Evolutionary conservation across 2,329 filamentous ascomycete genomes (phyloP).

Genomic region (Monosporascus sp.): DNA sequence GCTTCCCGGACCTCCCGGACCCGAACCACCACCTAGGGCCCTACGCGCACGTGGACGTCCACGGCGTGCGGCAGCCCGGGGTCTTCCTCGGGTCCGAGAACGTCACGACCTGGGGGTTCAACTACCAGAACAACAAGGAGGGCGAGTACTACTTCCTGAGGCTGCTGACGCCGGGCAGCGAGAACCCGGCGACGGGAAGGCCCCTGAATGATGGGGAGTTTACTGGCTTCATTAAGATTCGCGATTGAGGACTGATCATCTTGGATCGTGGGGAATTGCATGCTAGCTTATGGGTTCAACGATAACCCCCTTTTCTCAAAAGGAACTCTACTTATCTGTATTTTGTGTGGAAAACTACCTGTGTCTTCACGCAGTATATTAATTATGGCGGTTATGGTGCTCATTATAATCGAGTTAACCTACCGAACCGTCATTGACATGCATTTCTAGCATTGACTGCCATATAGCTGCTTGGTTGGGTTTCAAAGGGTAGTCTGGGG

Average conservation of each 20-base stretch:
- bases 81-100: slow-evolving; percentile 15
- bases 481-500: too few relatives aligned
- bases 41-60: slow-evolving; percentile 12
- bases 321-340: too few relatives aligned
- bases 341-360: too few relatives aligned
- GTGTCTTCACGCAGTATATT: too few relatives aligned
- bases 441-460: too few relatives aligned
- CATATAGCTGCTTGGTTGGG: too few relatives aligned
- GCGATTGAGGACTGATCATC: not conserved
- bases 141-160: slow-evolving; percentile 16
- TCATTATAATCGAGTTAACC: too few relatives aligned
- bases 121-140: slow-evolving; percentile 17
- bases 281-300: not conserved
- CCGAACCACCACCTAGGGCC: slow-evolving; percentile 15
- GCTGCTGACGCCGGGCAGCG: slow-evolving; percentile 14
- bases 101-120: slow-evolving; percentile 17
- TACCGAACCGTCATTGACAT: too few relatives aligned
- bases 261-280: not conserved
- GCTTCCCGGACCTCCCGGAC: slow-evolving; percentile 14
- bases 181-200: slow-evolving; percentile 14
- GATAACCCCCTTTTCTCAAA: not conserved
- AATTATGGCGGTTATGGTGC: too few relatives aligned
- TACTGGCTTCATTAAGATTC: slow-evolving; percentile 14
- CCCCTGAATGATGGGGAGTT: slow-evolving; percentile 15
- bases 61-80: slow-evolving; percentile 9